Conservation (phyloP, 2,329 filamentous ascomycete genomes). For the Paraconiothyrium brasiliense region DNA sequence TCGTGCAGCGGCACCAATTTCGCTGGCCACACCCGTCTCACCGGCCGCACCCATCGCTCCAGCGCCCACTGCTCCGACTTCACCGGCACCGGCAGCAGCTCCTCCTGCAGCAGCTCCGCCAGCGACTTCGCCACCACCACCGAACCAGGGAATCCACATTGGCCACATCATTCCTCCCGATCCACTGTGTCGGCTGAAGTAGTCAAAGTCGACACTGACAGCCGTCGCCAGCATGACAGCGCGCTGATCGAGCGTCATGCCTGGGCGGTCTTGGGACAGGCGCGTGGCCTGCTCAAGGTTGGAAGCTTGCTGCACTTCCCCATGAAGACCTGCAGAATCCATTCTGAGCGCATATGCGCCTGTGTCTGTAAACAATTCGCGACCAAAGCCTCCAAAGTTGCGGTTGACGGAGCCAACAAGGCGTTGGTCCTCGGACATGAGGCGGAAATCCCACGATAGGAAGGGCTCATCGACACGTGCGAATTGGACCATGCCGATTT, state of each 20-base stretch:
- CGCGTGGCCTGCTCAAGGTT: constrained; percentile 44
- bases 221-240: constrained; percentile 73
- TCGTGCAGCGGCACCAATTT: constrained; percentile 58
- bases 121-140: constrained; percentile 51
- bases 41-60: constrained; percentile 53
- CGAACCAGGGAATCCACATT: constrained; percentile 61
- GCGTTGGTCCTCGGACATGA: constrained; percentile 60
- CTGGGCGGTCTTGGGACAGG: constrained; percentile 43
- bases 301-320: constrained; percentile 50
- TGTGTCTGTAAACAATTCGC: constrained; percentile 72
- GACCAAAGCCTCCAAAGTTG: constrained; percentile 69
- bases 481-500: constrained; percentile 66
- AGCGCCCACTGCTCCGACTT: constrained; percentile 47
- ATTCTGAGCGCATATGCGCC: constrained; percentile 72
- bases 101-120: constrained; percentile 52
- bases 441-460: constrained; percentile 71
- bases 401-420: constrained; percentile 70
- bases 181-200: constrained; percentile 69
- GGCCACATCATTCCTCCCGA: constrained; percentile 53
- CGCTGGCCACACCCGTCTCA: constrained; percentile 55
- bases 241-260: constrained; percentile 72
- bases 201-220: constrained; percentile 72
- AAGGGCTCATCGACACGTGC: constrained; percentile 70
- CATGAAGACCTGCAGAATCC: constrained; percentile 63
- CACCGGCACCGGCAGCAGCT: constrained; percentile 42